Conservation (phyloP, 169 alveolate species). For the Eimeria brunetti region DNA sequence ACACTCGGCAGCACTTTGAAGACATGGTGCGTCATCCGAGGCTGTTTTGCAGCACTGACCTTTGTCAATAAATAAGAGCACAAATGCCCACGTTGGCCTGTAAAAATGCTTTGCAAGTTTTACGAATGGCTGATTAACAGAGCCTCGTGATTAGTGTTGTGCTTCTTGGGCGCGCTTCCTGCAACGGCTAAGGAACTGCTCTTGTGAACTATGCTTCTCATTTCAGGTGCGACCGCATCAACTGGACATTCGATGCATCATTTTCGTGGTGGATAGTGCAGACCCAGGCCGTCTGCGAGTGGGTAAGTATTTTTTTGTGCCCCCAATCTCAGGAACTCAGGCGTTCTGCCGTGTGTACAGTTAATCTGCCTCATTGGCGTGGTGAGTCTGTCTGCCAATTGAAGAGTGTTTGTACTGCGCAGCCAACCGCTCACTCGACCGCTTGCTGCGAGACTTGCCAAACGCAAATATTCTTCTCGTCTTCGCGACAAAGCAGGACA, state of each 20-base stretch:
- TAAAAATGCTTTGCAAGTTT: neutral
- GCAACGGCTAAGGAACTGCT: neutral
- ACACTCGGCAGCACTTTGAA: conserved; percentile 78
- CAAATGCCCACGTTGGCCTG: neutral
- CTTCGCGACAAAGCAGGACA: conserved; percentile 79
- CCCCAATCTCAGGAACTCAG: neutral
- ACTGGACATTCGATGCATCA: conserved; percentile 75
- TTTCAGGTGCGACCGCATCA: conserved; percentile 79
- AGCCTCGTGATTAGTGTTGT: neutral
- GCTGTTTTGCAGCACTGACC: neutral
- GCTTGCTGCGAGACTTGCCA: conserved; percentile 76
- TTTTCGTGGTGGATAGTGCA: conserved; percentile 77
- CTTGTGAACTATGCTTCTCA: neutral
- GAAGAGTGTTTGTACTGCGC: neutral
- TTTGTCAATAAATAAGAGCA: neutral
- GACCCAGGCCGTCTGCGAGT: conserved; percentile 78
- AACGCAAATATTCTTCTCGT: conserved; percentile 75
- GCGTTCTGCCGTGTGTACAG: neutral
- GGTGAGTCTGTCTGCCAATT: neutral
- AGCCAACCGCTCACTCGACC: conserved; percentile 77
- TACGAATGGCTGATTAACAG: neutral
- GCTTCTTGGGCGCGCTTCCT: neutral
- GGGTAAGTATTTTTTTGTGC: conserved; percentile 35
- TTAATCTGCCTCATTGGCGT: neutral
- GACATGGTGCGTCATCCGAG: conserved; percentile 59